Evolutionary conservation across 163 green algal species (phyloP), one percentile per base, ranked within the genome.

Genomic region (Scenedesmus sp.): DNA sequence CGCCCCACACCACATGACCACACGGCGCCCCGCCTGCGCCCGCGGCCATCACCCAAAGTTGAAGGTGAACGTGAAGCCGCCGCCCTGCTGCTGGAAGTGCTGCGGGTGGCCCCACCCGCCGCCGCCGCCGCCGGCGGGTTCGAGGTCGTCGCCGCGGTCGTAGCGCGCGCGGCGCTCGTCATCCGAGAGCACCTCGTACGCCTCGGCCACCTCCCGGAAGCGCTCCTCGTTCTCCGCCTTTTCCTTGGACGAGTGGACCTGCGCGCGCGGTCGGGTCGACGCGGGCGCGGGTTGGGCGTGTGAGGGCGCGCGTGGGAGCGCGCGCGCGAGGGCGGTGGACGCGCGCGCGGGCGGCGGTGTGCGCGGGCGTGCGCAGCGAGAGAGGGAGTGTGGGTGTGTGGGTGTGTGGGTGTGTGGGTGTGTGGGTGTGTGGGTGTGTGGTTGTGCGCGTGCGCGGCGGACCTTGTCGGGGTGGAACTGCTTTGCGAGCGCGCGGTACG

Each of bases 401-500:
- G n/a, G n/a, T n/a, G n/a, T n/a, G n/a, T n/a, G n/a, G n/a, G n/a
- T n/a, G n/a, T n/a, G n/a, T n/a, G n/a, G n/a, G n/a, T n/a, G n/a
- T n/a, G n/a, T n/a, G n/a, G n/a, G n/a, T n/a, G n/a, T n/a, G n/a
- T n/a, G n/a, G n/a, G n/a, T n/a, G n/a, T n/a, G n/a, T n/a, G n/a
- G n/a, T n/a, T n/a, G n/a, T n/a, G n/a, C n/a, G n/a, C n/a, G n/a
- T n/a, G n/a, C n/a, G n/a, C n/a, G n/a, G 31, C 42, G 70, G 2
- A 87, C 89, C 84, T 95, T 95, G 67, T 95, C 91, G 0, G 91
- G 91, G 78, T 95, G 91, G 60, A 91, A 89, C 67, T 86, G 77
- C 73, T 84, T 84, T 13, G 90, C 89, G 26, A 90, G 58, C 2
- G 85, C 50, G 5, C 84, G 81, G 77, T 92, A 90, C 0, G 84